Percentiles rank a stretch among this genome's conserved stretches.
phyloP scores from a whole-genome alignment of 768 basidiomycete species.

The Lactarius quietus region DNA sequence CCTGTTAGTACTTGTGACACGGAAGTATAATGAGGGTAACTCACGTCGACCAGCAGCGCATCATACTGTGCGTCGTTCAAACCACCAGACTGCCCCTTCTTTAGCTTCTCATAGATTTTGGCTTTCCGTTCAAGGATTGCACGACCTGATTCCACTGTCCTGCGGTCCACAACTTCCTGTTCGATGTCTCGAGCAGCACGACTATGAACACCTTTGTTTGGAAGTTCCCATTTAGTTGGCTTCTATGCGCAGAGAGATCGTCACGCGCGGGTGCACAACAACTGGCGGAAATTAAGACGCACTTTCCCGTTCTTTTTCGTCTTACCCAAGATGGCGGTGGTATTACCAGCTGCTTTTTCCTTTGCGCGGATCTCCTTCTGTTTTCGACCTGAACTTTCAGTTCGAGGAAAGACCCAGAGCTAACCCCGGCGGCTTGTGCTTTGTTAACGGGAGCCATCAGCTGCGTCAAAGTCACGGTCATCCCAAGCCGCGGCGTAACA shows the following conservation, averaged over 20 bases:
- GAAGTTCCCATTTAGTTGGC: conserved; percentile 69
- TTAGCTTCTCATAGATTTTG: conserved; percentile 73
- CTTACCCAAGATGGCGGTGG: conserved; percentile 52
- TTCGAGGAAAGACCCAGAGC: conserved; percentile 75
- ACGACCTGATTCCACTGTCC: conserved; percentile 68
- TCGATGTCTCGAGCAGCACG: conserved; percentile 68
- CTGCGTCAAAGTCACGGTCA: not conserved
- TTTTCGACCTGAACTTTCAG: conserved; percentile 58
- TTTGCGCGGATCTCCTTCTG: conserved; percentile 61
- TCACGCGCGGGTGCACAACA: not conserved
- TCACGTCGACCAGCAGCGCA: conserved; percentile 70
- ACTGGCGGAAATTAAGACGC: conserved; percentile 15
- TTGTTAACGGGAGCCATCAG: conserved; percentile 55
- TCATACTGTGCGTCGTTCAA: conserved; percentile 72
- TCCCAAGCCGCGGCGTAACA: not conserved
- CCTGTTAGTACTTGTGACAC: conserved; percentile 2
- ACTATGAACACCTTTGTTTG: conserved; percentile 67
- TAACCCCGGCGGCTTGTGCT: conserved; percentile 66
- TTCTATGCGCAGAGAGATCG: conserved; percentile 45
- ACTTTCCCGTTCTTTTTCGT: conserved; percentile 72
- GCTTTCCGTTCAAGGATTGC: conserved; percentile 74
- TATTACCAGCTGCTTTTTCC: conserved; percentile 57
- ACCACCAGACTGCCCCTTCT: conserved; percentile 75
- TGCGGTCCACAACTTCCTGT: conserved; percentile 62
- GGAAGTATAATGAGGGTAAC: conserved; percentile 30